A percentile compares a stretch with the other conserved stretches of the same genome.
These are phyloP conservation scores for Epichloe sp. DNA, from an alignment of 2,329 filamentous ascomycete genomes.

Conservation along the genomic window DNA sequence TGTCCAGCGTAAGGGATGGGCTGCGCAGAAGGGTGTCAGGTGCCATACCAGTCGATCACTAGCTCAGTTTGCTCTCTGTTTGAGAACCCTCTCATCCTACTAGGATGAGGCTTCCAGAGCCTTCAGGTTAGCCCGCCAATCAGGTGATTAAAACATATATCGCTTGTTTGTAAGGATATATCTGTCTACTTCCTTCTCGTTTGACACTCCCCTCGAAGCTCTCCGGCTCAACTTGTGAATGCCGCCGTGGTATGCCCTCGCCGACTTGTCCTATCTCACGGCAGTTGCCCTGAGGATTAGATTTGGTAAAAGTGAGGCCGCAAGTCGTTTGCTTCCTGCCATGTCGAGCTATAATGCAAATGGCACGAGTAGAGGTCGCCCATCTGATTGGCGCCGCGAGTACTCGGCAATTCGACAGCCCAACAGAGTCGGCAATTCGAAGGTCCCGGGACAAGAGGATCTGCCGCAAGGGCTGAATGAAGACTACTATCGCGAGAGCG, in stretches of 20 bases:
- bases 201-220: no score
- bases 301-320: not conserved
- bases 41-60: not conserved
- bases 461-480: conserved; percentile 1
- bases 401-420: not conserved
- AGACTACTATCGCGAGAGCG: conserved; percentile 2
- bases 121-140: not conserved
- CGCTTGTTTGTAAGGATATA: not conserved
- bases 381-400: not conserved
- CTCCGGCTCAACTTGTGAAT: no score
- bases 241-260: not conserved
- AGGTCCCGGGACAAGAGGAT: not conserved
- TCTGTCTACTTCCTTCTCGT: not conserved
- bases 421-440: not conserved
- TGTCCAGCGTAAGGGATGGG: not conserved
- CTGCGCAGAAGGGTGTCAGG: not conserved
- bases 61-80: not conserved
- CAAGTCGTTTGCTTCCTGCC: not conserved
- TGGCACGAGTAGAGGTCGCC: not conserved
- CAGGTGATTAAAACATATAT: not conserved
- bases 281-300: not conserved
- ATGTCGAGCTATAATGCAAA: not conserved
- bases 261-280: not conserved
- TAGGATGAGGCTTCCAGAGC: not conserved
- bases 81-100: not conserved